Evolutionary conservation across 2,329 filamentous ascomycete genomes (phyloP).

Genomic region (Periconia sp.): DNA sequence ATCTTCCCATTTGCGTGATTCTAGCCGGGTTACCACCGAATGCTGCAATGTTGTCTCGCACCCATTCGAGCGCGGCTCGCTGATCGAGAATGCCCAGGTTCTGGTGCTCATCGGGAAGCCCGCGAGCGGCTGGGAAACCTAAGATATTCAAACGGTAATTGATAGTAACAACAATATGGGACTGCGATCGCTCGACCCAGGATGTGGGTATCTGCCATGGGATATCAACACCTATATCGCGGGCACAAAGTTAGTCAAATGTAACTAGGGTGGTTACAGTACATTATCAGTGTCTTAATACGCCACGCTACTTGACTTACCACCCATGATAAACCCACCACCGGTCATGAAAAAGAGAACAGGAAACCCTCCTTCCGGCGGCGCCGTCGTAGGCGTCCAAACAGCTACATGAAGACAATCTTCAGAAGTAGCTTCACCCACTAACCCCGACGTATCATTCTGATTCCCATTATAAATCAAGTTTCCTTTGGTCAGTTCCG

Average conservation of each 20-base stretch:
- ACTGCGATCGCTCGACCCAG: conserved; percentile 25
- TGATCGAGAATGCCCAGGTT: conserved; percentile 42
- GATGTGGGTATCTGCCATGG: conserved; percentile 28
- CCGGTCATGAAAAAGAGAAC: conserved; percentile 52
- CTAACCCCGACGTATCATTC: conserved; percentile 21
- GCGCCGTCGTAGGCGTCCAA: conserved; percentile 41
- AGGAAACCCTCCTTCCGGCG: conserved; percentile 30
- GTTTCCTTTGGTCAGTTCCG: conserved; percentile 26
- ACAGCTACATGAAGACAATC: conserved; percentile 51
- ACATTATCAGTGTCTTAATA: too few species aligned
- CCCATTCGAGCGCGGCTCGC: conserved; percentile 36
- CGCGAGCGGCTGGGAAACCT: conserved; percentile 30
- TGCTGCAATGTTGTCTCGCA: conserved; percentile 38
- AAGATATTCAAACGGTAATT: conserved; percentile 39
- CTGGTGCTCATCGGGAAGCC: conserved; percentile 19
- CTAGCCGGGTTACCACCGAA: conserved; percentile 23
- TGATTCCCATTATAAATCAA: conserved; percentile 37
- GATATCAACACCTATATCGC: too few species aligned
- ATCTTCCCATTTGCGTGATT: conserved; percentile 39
- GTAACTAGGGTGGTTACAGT: too few species aligned
- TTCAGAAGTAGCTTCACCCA: conserved; percentile 26
- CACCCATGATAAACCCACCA: conserved; percentile 47
- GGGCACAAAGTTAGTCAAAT: too few species aligned
- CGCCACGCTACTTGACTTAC: too few species aligned
- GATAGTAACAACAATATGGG: conserved; percentile 25